Evolutionary conservation across 139 green algal genomes (phyloP).

Genomic region (Diplosphaera chodatii): DNA sequence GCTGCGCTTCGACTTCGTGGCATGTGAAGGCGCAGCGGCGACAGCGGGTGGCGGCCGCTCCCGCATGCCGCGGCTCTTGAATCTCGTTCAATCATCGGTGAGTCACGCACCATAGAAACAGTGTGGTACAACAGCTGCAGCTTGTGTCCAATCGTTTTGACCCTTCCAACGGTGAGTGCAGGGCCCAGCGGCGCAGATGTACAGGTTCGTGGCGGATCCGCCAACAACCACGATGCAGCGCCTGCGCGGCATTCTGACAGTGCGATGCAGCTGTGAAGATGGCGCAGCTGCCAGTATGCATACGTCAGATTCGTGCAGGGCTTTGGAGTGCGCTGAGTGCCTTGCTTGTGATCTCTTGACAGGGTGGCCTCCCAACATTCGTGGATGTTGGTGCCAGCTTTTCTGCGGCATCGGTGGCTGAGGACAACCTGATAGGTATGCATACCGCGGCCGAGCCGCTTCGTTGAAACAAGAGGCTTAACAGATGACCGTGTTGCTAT

Average conservation of each 20-base stretch:
- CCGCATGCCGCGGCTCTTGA: background rate
- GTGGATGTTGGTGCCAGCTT: constrained; percentile 87
- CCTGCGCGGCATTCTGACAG: constrained; percentile 73
- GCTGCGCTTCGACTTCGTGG: constrained; percentile 63
- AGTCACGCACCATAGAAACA: too few species aligned
- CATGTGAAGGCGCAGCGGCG: background rate
- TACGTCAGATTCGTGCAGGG: too few species aligned
- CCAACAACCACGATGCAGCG: constrained; percentile 90
- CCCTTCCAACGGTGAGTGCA: too few species aligned
- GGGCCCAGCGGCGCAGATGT: constrained; percentile 15
- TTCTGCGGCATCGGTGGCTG: constrained; percentile 55
- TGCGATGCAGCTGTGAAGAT: too few species aligned
- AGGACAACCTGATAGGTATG: constrained; percentile 90
- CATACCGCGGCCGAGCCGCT: too few species aligned
- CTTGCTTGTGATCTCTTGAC: too few species aligned
- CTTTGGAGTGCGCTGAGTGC: too few species aligned
- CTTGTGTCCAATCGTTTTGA: too few species aligned
- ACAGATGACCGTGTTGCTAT: too few species aligned
- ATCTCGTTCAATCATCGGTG: background rate
- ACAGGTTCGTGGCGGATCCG: constrained; percentile 79
- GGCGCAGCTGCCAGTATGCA: too few species aligned
- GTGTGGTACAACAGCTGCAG: too few species aligned
- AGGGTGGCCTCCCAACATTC: constrained; percentile 90
- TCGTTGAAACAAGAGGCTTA: too few species aligned
- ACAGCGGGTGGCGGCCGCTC: constrained; percentile 1